phyloP scores from a whole-genome alignment of 116 monocot genomes.

The Iris pallida region DNA sequence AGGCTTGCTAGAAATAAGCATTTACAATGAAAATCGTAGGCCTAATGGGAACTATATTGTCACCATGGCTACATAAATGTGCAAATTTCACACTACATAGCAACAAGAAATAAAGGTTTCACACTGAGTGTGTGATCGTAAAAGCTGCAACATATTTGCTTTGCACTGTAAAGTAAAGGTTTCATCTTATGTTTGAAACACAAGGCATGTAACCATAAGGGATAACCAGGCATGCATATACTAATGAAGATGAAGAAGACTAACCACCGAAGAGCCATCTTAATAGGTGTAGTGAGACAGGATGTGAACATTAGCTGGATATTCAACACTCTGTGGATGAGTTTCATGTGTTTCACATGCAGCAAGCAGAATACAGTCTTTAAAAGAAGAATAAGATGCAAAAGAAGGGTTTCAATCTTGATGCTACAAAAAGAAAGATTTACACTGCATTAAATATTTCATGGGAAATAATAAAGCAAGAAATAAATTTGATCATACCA shows the following conservation, averaged over 20 bases:
- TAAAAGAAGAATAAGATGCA: constrained; percentile 35
- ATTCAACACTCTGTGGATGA: constrained; percentile 91
- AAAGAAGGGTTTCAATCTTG: constrained; percentile 59
- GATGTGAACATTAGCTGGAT: constrained; percentile 96
- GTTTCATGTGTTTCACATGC: constrained; percentile 92
- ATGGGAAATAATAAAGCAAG: background rate
- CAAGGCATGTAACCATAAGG: too few relatives aligned
- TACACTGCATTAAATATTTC: background rate
- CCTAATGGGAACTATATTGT: too few relatives aligned
- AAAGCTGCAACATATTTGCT: too few relatives aligned
- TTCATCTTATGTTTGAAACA: too few relatives aligned
- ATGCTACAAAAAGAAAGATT: constrained; percentile 20
- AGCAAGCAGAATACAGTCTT: constrained; percentile 91
- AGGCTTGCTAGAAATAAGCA: too few relatives aligned
- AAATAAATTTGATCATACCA: background rate
- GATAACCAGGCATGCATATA: too few relatives aligned
- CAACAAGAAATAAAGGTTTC: too few relatives aligned
- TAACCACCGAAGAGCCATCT: constrained; percentile 96
- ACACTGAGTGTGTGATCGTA: too few relatives aligned
- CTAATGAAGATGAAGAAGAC: constrained; percentile 18
- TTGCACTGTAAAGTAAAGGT: too few relatives aligned
- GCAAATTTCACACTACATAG: too few relatives aligned
- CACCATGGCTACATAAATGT: too few relatives aligned
- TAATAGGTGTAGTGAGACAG: constrained; percentile 94
- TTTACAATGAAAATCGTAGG: too few relatives aligned